Conservation (phyloP, 768 basidiomycete species). For the Pisolithus albus region DNA sequence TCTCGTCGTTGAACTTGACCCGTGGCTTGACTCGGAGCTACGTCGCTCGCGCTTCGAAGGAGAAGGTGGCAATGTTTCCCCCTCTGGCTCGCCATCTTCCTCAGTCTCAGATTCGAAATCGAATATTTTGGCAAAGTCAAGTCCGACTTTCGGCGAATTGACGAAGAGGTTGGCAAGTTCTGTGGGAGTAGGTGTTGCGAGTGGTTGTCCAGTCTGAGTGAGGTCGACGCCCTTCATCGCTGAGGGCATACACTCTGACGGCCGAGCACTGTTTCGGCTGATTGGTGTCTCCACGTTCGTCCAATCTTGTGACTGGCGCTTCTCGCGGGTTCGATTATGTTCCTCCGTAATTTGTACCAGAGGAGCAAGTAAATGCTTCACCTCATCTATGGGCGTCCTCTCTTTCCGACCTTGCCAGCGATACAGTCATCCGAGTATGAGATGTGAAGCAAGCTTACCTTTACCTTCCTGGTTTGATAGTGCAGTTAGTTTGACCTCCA, state of each 20-base stretch:
- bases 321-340: slow-evolving; percentile 19
- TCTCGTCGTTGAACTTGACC: slow-evolving; percentile 23
- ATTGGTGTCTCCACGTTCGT: slow-evolving; percentile 45
- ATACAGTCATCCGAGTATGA: background rate
- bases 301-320: slow-evolving; percentile 9
- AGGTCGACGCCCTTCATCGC: slow-evolving; percentile 77
- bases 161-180: slow-evolving; percentile 64
- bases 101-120: slow-evolving; percentile 42
- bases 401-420: slow-evolving; percentile 37
- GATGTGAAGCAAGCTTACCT: background rate
- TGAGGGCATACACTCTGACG: slow-evolving; percentile 29
- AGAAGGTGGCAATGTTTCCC: slow-evolving; percentile 36
- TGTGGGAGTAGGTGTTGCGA: slow-evolving; percentile 63
- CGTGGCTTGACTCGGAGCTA: slow-evolving; percentile 20
- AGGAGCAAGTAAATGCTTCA: slow-evolving; percentile 61
- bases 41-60: slow-evolving; percentile 40
- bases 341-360: slow-evolving; percentile 33
- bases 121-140: slow-evolving; percentile 75
- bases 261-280: slow-evolving; percentile 29
- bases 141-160: slow-evolving; percentile 60
- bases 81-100: slow-evolving; percentile 26
- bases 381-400: slow-evolving; percentile 64
- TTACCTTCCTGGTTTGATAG: slow-evolving; percentile 32
- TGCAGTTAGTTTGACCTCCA: slow-evolving; percentile 45
- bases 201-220: slow-evolving; percentile 67